phyloP scores from a whole-genome alignment of 257 asterid genomes.

The Coffea eugenioides region DNA sequence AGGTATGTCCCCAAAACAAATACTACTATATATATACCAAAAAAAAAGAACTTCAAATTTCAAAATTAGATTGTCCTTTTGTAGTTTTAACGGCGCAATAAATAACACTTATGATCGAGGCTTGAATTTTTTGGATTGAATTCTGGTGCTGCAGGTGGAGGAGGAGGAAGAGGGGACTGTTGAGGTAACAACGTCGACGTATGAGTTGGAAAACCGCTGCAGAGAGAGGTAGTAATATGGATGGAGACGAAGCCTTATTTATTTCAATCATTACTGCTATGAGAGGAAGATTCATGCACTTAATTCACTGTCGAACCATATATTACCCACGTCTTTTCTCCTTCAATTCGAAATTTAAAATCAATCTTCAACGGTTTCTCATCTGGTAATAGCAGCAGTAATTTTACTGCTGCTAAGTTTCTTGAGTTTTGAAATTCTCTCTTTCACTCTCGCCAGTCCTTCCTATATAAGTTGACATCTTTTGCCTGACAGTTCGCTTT shows the following conservation, averaged over 20 bases:
- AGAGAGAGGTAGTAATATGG: constrained; percentile 35
- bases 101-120: not conserved
- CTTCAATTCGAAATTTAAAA: constrained; percentile 46
- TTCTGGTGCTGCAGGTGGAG: constrained; percentile 21
- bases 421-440: constrained; percentile 5
- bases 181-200: constrained; percentile 35
- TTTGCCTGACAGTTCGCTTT: not conserved
- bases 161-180: constrained; percentile 32
- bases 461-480: not conserved
- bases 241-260: not conserved
- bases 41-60: not conserved
- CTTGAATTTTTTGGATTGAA: constrained; percentile 30
- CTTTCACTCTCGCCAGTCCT: not conserved
- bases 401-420: not conserved
- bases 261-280: constrained; percentile 7
- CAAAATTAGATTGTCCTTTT: constrained; percentile 1
- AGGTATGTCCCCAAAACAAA: constrained; percentile 24
- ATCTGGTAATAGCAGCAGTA: not conserved
- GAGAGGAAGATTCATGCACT: not conserved
- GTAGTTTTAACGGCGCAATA: not conserved
- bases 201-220: constrained; percentile 23
- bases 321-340: constrained; percentile 18
- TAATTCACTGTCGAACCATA: constrained; percentile 17
- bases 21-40: too few species aligned
- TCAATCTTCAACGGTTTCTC: not conserved